Evolutionary conservation across 2,329 filamentous ascomycete genomes (phyloP), one percentile per base, ranked within the genome.

Genomic region (Arthrobotrys sinensis): DNA sequence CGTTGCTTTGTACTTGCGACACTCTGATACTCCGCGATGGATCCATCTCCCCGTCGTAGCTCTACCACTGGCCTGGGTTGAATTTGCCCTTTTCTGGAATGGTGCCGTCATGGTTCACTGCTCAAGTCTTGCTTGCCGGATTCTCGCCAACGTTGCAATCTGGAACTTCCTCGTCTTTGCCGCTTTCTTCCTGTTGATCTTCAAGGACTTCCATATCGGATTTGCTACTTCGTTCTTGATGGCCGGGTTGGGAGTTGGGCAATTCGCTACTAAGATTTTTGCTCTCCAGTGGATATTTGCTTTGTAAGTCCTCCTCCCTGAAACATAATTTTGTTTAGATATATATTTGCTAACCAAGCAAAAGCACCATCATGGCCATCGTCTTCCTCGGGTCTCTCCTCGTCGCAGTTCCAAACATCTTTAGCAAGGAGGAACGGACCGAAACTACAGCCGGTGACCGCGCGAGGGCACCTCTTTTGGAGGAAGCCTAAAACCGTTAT

Each of bases 241-340:
- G 14, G 57, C 52, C 1, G 77, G 94, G 1, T 93, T 96, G 83
- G 90, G 89, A 67, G 87, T 97, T 81, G 92, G 90, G 81, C 87
- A 94, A 50, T 79, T 79, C 38, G 53, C 32, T 34, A 79, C 75
- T 19, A 79, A 79, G 63, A 40, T 52, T 32, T 79, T 96, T 80
- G 92, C 93, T 5, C 87, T 97, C 80, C 94, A 97, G 85, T 97
- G 93, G 93, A 95, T 96, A 85, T 97, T 97, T 83, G 92, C 93
- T 38, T 96, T 96, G 79, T 80, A 38, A 79, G 79, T 78, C 50
- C 53, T 19, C 19, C 34, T 63, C 11, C 11, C 19, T 19, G 12
- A 3, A 43, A 43, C 21, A 24, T 6, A 19, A 14, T 14, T 16
- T 53, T 16, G 46, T 43, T 24, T 19, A 36, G 11, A 32, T 16